Conservation (phyloP, 352 stramenopile genomes). For the Phytophthora sojae region DNA sequence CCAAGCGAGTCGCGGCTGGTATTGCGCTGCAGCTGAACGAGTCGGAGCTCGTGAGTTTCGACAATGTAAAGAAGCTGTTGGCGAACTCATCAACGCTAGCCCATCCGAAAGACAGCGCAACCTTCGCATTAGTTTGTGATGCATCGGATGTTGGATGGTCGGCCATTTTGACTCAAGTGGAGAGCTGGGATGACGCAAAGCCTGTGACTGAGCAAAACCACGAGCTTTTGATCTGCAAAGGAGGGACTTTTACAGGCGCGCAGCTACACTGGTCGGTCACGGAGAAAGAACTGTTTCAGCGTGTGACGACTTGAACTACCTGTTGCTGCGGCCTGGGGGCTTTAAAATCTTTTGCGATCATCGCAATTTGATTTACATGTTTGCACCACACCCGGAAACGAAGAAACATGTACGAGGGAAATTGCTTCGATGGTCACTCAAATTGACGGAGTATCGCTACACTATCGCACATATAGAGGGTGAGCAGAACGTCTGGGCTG, state of each 20-base stretch:
- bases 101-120: conserved; percentile 5
- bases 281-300: no score
- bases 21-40: neutral
- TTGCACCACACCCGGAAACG: neutral
- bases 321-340: conserved; percentile 1
- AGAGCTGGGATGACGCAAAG: no score
- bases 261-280: no score
- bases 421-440: no score
- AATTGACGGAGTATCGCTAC: no score
- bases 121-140: conserved; percentile 6
- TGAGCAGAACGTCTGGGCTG: neutral
- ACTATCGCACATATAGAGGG: no score
- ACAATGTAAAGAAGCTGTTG: conserved; percentile 5
- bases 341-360: conserved; percentile 11
- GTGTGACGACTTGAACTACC: no score
- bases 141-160: conserved; percentile 9
- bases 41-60: neutral
- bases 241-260: no score
- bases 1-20: neutral
- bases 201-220: no score
- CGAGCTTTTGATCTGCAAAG: no score
- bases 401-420: no score
- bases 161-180: conserved; percentile 11
- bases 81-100: conserved; percentile 1
- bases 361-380: conserved; percentile 14